Evolutionary conservation across 106 monocot species (phyloP).

Genomic region (Allium fistulosum): DNA sequence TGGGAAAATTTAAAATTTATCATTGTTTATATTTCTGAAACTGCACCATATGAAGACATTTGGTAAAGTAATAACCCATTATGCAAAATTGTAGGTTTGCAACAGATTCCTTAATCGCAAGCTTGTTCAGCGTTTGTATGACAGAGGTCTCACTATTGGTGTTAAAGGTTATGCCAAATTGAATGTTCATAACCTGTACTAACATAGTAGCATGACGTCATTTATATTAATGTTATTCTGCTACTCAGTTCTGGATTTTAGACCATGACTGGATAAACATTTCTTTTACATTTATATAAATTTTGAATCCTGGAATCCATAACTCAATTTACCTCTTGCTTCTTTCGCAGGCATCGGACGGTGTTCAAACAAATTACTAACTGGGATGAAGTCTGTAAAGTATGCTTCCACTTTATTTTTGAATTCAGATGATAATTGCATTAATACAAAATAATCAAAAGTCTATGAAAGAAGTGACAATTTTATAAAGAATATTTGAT

Average conservation of each 20-base stretch:
- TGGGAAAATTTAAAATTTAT: too few species aligned
- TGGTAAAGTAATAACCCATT: not conserved
- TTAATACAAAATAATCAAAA: too few species aligned
- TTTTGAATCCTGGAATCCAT: too few species aligned
- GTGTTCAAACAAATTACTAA: slow-evolving; percentile 60
- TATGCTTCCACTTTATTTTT: slow-evolving; percentile 10
- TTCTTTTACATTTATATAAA: too few species aligned
- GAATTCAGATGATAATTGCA: not conserved
- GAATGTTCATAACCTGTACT: slow-evolving; percentile 31
- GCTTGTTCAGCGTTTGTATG: slow-evolving; percentile 61
- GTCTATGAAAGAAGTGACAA: not conserved
- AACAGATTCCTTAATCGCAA: slow-evolving; percentile 75
- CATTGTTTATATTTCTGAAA: too few species aligned
- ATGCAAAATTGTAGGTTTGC: slow-evolving; percentile 40
- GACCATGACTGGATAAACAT: too few species aligned
- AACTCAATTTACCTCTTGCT: slow-evolving; percentile 1
- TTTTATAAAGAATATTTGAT: not conserved
- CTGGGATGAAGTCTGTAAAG: slow-evolving; percentile 87
- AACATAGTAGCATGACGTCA: too few species aligned
- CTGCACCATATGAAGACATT: too few species aligned
- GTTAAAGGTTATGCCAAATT: slow-evolving; percentile 76
- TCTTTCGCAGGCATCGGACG: slow-evolving; percentile 57
- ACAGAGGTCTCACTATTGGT: slow-evolving; percentile 58
- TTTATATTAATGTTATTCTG: too few species aligned
- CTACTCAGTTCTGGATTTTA: too few species aligned